Conservation (phyloP, 2,329 filamentous ascomycete genomes). For the Stachybotrys echinatus region DNA sequence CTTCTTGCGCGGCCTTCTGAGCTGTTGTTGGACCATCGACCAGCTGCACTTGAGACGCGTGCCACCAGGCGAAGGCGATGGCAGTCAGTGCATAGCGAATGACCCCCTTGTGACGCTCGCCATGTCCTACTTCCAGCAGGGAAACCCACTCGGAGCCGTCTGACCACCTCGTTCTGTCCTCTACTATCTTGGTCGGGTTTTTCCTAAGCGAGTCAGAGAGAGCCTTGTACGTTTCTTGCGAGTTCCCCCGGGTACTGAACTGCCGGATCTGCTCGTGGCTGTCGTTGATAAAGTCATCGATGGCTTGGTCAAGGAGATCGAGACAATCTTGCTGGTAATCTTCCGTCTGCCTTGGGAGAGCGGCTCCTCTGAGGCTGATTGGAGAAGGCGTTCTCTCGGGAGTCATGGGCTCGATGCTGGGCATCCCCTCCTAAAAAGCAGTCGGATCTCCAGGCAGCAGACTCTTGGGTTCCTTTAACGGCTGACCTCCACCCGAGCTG, state of each 20-base stretch:
- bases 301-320: not conserved
- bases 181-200: not conserved
- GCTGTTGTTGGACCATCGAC: not conserved
- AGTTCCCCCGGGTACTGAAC: not conserved
- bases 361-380: not conserved
- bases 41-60: slow-evolving; percentile 1
- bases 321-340: not conserved
- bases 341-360: not conserved
- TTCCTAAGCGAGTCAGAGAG: not conserved
- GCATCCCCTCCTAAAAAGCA: not conserved
- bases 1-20: not conserved
- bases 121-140: not conserved
- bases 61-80: slow-evolving; percentile 2
- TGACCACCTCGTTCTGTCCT: not conserved
- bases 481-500: no score
- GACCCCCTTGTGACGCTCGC: not conserved
- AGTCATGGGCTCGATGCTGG: not conserved
- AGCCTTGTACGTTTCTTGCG: not conserved
- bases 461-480: no score
- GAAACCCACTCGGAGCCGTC: slow-evolving; percentile 1
- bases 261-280: not conserved
- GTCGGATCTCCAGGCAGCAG: no score
- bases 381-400: not conserved
- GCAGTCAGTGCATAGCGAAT: slow-evolving; percentile 1
- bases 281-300: slow-evolving; percentile 1